Evolutionary conservation across 2,329 filamentous ascomycete genomes (phyloP), one percentile per base, ranked within the genome.

Genomic region (Chaetoscypha palmicola): DNA sequence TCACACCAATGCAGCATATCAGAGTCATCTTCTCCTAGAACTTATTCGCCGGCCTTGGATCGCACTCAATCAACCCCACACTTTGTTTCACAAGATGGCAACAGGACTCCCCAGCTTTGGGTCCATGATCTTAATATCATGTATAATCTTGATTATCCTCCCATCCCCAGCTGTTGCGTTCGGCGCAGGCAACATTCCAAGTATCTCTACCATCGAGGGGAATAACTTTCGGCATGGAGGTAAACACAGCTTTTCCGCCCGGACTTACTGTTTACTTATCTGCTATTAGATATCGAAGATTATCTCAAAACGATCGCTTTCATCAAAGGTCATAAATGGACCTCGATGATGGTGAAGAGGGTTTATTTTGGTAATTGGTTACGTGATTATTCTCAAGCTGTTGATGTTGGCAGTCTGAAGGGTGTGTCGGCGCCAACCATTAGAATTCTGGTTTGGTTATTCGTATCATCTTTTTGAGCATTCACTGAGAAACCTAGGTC

Each of bases 331-430:
- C 86, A 89, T 62, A 91, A 91, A 68, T 92, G 86, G 86, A 86
- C 83, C 1, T 79, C 79, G 11, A 81, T 86, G 71, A 77, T 86
- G 66, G 74, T 91, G 41, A 83, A 84, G 66, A 74, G 85, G 43
- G 81, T 82, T 22, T 91, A 89, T 66, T 91, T 91, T 68, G 86
- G 86, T 46, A 92, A 92, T 65, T 92, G 86, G 86, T 69, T 91
- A 7, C 50, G 86, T 48, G 86, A 91, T 67, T 92, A 92, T 63
- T 89, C 83, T 10, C 86, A 91, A 59, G 86, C 86, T 26, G 74
- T 91, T 63, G 86, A 91, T 58, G 81, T 90, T 10, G 84, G 84
- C 38, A 87, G 82, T 48, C 65, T 92, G 49, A 90, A 89, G 66
- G 81, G 80, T 48, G 80, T 88, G 47, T 86, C 85, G 51, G 81